Base-by-base conservation (phyloP, 441 rosid genomes). In the Manihot esculenta region DNA sequence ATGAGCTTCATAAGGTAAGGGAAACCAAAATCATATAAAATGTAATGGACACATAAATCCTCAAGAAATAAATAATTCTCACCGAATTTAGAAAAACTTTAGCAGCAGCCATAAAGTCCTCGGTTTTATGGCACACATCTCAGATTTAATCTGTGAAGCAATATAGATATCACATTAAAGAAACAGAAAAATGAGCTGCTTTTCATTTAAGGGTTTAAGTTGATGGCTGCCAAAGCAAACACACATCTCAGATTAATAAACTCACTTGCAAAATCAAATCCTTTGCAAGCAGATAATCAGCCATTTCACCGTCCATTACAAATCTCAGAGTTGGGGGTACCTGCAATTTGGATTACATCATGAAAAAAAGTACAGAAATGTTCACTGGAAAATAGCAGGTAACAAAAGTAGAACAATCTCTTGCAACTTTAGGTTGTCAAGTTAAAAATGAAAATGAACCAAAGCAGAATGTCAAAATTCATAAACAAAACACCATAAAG, bases 41-140 rank as follows among this genome's bases (percentile, higher is more conserved):
- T 30, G 33, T 30, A 30, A 30, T 30, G 33, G 33, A 30, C 33
- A 30, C 4, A 30, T 30, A 30, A 30, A 30, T 30, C 33, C 33
- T 1, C 1, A 30, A 30, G 33, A 4, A 30, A 77, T 47, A 71
- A 65, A 67, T 30, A 67, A 71, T 44, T 72, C 96, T 80, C 81
- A 94, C 97, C 26, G 97, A 83, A 78, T 90, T 94, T 30, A 83
- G 79, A 72, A 94, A 84, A 55, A 94, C 90, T 89, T 86, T 89
- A 51, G 99, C 98, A 55, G 91, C 99, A 69, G 99, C 98, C 76
- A 94, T 77, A 69, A 94, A 94, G 76, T 90, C 99, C 77, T 94
- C 99, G 0, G 96, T 89, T 81, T 94, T 94, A 91, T 62, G 99
- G 91, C 62, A 97, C 99, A 84, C 99, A n/a, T n/a, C n/a, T n/a